Evolutionary conservation across 345 rosid genomes (phyloP).

Genomic region (Carallia pectinifolia): DNA sequence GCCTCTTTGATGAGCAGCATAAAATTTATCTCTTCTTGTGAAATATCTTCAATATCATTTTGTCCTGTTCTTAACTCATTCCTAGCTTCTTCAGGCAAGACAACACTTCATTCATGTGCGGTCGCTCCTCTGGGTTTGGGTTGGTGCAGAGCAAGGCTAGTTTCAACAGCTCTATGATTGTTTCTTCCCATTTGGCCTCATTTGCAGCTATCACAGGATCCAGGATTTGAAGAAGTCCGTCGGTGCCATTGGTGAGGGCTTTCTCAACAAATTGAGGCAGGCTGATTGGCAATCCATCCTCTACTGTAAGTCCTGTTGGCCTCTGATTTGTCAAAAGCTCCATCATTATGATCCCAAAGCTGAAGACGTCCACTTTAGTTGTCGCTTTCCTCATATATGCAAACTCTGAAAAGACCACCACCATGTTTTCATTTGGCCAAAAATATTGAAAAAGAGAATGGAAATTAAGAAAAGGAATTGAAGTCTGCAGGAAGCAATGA

Average conservation of each 20-base stretch:
- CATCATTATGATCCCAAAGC: constrained; percentile 73
- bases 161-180: constrained; percentile 37
- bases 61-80: constrained; percentile 20
- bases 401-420: constrained; percentile 48
- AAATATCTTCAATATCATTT: background rate
- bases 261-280: constrained; percentile 54
- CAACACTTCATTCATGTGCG: constrained; percentile 56
- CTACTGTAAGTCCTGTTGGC: constrained; percentile 62
- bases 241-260: constrained; percentile 38
- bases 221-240: constrained; percentile 41
- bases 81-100: constrained; percentile 46
- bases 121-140: constrained; percentile 63
- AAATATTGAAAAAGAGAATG: background rate
- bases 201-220: constrained; percentile 38
- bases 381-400: constrained; percentile 81
- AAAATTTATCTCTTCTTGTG: background rate
- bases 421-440: background rate
- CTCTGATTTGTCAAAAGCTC: constrained; percentile 68
- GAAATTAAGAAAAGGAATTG: background rate
- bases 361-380: constrained; percentile 78
- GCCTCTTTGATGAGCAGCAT: too few species aligned
- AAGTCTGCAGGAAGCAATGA: background rate
- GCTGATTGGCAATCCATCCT: constrained; percentile 45
- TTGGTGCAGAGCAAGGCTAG: constrained; percentile 60
- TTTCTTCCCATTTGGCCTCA: constrained; percentile 26